These are phyloP conservation scores for Russula sp. DNA, from an alignment of 768 basidiomycete genomes.

Conservation along the genomic window DNA sequence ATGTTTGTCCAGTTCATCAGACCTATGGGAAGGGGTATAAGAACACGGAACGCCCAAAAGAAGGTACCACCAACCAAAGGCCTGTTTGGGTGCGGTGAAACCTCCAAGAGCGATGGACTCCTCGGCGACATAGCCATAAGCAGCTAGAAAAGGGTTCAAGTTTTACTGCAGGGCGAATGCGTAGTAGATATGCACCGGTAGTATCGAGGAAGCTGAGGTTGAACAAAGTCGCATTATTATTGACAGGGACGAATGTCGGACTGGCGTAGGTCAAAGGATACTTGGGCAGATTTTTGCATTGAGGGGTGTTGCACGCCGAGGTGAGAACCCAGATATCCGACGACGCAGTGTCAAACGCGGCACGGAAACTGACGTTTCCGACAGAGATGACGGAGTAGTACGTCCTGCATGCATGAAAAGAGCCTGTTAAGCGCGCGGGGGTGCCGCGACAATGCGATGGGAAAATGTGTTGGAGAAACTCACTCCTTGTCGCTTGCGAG, in stretches of 20 bases:
- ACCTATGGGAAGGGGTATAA: slow-evolving; percentile 35
- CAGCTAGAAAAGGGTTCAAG: slow-evolving; percentile 37
- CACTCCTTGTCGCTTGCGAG: slow-evolving; percentile 22
- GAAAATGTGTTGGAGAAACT: background rate
- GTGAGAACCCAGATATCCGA: slow-evolving; percentile 68
- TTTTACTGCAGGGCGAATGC: background rate
- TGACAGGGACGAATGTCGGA: slow-evolving; percentile 55
- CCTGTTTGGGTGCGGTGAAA: slow-evolving; percentile 53
- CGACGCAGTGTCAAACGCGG: slow-evolving; percentile 70
- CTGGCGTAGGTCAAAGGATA: slow-evolving; percentile 67
- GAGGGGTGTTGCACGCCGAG: slow-evolving; percentile 49
- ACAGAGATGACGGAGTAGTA: slow-evolving; percentile 58
- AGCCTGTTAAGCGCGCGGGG: background rate
- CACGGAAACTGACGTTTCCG: slow-evolving; percentile 61
- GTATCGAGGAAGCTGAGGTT: slow-evolving; percentile 58
- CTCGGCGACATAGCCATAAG: slow-evolving; percentile 62
- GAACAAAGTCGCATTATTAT: slow-evolving; percentile 57
- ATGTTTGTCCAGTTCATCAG: slow-evolving; percentile 59
- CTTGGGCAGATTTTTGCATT: slow-evolving; percentile 54
- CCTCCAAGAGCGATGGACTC: slow-evolving; percentile 60
- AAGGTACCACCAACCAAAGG: slow-evolving; percentile 48
- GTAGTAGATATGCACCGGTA: slow-evolving; percentile 45
- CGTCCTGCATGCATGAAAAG: slow-evolving; percentile 39
- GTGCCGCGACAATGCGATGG: background rate
- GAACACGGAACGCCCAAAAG: background rate